Base-by-base conservation (phyloP, 78 protist species). In the Tieghemostelium lacteum region DNA sequence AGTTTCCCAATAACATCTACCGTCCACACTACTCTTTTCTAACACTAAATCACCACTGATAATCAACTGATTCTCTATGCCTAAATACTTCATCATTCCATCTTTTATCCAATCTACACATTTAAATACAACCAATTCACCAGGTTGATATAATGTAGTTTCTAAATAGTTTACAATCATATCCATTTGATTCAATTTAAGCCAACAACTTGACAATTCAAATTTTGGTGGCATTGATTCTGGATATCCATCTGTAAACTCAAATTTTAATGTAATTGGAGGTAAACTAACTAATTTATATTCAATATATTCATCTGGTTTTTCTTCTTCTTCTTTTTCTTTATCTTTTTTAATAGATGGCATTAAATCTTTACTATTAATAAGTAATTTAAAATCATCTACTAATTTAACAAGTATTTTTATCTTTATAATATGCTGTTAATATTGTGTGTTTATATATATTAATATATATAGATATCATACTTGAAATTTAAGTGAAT, bases 201-300 rank as follows among this genome's bases (percentile, higher is more conserved):
- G 31, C 67, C 67, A 61, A 61, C 67, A 61, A 31, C 42, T 31
- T 61, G 67, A 61, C 4, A 61, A 28, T 14, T 28, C 17, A 12
- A 61, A 8, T 31, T 26, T 61, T 14, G 67, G 67, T 61, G 67
- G 36, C 19, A n/a, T 28, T 29, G 12, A 19, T 8, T n/a, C 17
- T 17, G 67, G 67, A 31, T 61, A 61, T 12, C 36, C 67, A 26
- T 29, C 31, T 29, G 67, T 34, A 29, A 31, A 61, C 4, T 26
- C 29, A 16, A 61, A 61, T 31, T n/a, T 22, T 31, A 61, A 39
- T 17, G 26, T 61, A 28, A 61, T 61, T 28, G 37, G 17, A 2
- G 67, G 67, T 61, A 61, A 61, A 61, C 67, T 31, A 31, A 61
- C 36, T 28, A 61, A 19, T 61, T 34, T 22, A 61, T 61, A 61